Conservation (phyloP, 164 flowering plant genomes). For the Annona squamosa region DNA sequence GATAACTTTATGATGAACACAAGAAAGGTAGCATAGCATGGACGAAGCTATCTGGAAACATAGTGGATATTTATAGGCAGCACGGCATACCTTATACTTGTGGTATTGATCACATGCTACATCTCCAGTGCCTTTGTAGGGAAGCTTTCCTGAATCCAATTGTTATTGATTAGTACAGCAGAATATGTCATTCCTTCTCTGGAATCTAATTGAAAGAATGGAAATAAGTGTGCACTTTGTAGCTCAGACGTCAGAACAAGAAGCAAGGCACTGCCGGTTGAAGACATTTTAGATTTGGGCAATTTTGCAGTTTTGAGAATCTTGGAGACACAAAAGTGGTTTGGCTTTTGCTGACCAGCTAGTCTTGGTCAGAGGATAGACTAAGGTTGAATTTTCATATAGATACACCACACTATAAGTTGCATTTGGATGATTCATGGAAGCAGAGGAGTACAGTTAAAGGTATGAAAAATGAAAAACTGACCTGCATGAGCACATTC, state of each 20-base stretch:
- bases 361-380: too few species aligned
- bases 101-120: constrained; percentile 48
- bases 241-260: too few species aligned
- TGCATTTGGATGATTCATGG: neutral
- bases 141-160: constrained; percentile 4
- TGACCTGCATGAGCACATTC: constrained; percentile 6
- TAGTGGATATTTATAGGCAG: neutral
- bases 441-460: neutral
- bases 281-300: too few species aligned
- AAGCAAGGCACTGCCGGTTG: too few species aligned
- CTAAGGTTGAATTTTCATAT: too few species aligned
- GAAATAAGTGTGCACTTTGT: too few species aligned
- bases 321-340: too few species aligned
- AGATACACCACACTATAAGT: too few species aligned
- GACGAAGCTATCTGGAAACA: neutral
- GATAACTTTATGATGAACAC: neutral
- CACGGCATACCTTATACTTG: constrained; percentile 48
- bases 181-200: too few species aligned
- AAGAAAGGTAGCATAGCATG: neutral
- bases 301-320: too few species aligned
- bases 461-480: neutral
- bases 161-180: neutral
- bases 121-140: constrained; percentile 34
- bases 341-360: too few species aligned
- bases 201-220: too few species aligned